Conservation (phyloP, 306 rosid species). For the Canavalia ensiformis region DNA sequence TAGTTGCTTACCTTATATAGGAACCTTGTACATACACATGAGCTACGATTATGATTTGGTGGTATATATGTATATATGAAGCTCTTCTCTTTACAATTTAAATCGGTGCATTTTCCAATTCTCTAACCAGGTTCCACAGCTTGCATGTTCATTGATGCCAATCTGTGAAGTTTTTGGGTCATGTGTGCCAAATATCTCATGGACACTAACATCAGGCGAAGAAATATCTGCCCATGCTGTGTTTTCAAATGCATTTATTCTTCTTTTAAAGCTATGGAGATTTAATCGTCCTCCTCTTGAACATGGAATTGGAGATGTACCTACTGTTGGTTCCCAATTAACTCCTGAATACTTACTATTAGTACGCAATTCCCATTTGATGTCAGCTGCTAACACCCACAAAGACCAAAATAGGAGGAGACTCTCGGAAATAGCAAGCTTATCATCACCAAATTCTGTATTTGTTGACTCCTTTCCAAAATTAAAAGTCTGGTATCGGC, state of each 20-base stretch:
- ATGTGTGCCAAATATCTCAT: constrained; percentile 82
- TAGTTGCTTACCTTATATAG: constrained; percentile 23
- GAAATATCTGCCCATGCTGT: constrained; percentile 92
- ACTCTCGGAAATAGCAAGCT: constrained; percentile 80
- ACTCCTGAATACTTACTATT: constrained; percentile 94
- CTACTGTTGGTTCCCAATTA: constrained; percentile 90
- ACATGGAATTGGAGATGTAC: constrained; percentile 91
- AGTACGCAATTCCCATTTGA: constrained; percentile 81
- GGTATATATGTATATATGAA: background rate
- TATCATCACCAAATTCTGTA: constrained; percentile 78
- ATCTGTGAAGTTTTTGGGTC: constrained; percentile 99
- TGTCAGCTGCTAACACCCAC: constrained; percentile 65
- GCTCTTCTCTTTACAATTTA: background rate
- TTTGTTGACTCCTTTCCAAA: constrained; percentile 97
- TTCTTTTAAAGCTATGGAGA: constrained; percentile 93
- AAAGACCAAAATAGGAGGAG: constrained; percentile 77
- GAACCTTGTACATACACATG: background rate
- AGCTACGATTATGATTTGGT: background rate
- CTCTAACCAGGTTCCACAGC: constrained; percentile 86
- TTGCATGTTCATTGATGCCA: constrained; percentile 97
- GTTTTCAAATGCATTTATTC: constrained; percentile 95
- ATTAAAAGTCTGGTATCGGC: constrained; percentile 91
- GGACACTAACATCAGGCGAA: constrained; percentile 79
- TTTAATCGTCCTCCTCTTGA: constrained; percentile 96
- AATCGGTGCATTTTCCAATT: constrained; percentile 45